phyloP scores from a whole-genome alignment of 2,329 filamentous ascomycete species.

The Ophiostoma quercus region DNA sequence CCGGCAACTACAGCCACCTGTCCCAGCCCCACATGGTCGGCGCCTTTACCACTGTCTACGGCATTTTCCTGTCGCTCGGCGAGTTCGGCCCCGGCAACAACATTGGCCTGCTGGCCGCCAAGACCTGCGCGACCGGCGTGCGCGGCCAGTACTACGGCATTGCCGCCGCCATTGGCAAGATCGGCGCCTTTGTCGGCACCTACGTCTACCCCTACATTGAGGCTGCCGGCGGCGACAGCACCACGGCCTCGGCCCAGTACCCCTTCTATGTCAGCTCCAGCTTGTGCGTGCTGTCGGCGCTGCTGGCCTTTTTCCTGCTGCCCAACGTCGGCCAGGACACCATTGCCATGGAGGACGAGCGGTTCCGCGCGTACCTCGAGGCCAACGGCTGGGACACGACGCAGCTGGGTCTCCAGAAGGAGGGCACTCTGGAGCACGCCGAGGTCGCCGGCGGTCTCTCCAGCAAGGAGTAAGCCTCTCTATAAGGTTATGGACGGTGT shows the following conservation, averaged over 20 bases:
- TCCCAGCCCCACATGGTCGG: conserved; percentile 61
- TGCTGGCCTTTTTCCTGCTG: conserved; percentile 59
- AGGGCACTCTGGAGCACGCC: conserved; percentile 28
- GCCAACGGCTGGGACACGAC: conserved; percentile 69
- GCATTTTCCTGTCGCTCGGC: conserved; percentile 69
- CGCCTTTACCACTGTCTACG: conserved; percentile 74
- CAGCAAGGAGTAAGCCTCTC: conserved; percentile 13
- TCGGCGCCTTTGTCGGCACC: conserved; percentile 79
- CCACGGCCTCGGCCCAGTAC: conserved; percentile 64
- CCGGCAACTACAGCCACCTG: conserved; percentile 68
- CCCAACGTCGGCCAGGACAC: conserved; percentile 82
- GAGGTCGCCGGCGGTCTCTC: background rate
- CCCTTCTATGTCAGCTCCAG: conserved; percentile 82
- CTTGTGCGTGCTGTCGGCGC: conserved; percentile 70
- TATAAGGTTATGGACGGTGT: no score
- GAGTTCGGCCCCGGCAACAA: conserved; percentile 87
- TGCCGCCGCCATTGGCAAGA: conserved; percentile 67
- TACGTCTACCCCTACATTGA: conserved; percentile 74
- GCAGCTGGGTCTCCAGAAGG: conserved; percentile 45
- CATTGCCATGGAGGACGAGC: conserved; percentile 69
- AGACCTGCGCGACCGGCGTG: conserved; percentile 84
- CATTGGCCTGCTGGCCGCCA: conserved; percentile 79
- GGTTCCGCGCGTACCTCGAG: conserved; percentile 69
- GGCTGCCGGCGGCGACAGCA: conserved; percentile 51
- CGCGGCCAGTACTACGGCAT: conserved; percentile 70